A percentile compares a stretch with the other conserved stretches of the same genome.
Evolutionary conservation across 768 basidiomycete species (phyloP).

Genomic region (Amanita rubescens): DNA sequence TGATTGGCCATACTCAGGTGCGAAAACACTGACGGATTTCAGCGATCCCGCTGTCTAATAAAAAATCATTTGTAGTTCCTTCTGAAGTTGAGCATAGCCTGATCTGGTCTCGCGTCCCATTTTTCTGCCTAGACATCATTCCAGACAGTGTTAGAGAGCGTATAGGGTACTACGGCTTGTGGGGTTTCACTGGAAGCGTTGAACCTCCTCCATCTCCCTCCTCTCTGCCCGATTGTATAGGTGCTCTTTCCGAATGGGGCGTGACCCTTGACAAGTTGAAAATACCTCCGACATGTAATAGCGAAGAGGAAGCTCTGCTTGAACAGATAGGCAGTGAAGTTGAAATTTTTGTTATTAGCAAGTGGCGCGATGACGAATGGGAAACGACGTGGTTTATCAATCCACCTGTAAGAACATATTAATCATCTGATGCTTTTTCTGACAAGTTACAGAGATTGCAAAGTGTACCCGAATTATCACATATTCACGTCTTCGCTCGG

Average conservation of each 20-base stretch:
- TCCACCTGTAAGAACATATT: slow-evolving; percentile 54
- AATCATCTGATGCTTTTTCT: neutral
- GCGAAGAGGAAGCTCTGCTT: slow-evolving; percentile 46
- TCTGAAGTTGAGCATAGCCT: slow-evolving; percentile 65
- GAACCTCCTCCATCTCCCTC: slow-evolving; percentile 56
- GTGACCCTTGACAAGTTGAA: slow-evolving; percentile 56
- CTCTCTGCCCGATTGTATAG: slow-evolving; percentile 46
- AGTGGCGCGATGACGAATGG: slow-evolving; percentile 72
- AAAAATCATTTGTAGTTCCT: slow-evolving; percentile 39
- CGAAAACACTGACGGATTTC: slow-evolving; percentile 8
- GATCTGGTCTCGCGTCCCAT: slow-evolving; percentile 71
- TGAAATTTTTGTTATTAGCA: slow-evolving; percentile 49
- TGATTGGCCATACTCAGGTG: slow-evolving; percentile 87
- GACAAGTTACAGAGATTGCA: slow-evolving; percentile 54
- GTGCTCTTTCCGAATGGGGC: slow-evolving; percentile 64
- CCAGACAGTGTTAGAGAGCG: slow-evolving; percentile 44
- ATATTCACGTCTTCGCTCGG: slow-evolving; percentile 81
- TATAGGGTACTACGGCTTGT: slow-evolving; percentile 69
- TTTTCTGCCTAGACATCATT: slow-evolving; percentile 56
- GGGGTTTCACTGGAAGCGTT: slow-evolving; percentile 67
- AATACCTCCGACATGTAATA: slow-evolving; percentile 40
- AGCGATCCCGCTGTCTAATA: neutral
- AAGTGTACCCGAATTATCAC: slow-evolving; percentile 73
- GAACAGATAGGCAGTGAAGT: slow-evolving; percentile 49
- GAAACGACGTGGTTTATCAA: slow-evolving; percentile 93